phyloP scores from a whole-genome alignment of 257 asterid species.

The Solanum gandarillasii region DNA sequence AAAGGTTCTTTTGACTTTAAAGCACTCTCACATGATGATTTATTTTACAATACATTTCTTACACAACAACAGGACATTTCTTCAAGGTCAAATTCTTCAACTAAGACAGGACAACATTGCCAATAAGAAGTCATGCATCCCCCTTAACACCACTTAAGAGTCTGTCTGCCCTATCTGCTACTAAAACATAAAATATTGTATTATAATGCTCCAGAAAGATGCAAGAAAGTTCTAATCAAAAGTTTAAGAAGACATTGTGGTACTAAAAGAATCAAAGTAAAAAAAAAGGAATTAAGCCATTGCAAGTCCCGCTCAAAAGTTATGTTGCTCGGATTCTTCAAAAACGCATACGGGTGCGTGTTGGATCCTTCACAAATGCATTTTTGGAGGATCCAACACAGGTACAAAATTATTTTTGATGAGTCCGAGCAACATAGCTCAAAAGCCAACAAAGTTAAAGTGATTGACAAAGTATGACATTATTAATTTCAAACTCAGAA shows the following conservation, averaged over 20 bases:
- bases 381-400: neutral
- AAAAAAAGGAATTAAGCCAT: neutral
- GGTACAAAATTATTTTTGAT: neutral
- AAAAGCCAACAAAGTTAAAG: neutral
- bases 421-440: neutral
- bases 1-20: neutral
- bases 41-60: neutral
- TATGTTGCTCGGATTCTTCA: neutral
- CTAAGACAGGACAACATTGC: neutral
- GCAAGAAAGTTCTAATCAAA: neutral
- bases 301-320: neutral
- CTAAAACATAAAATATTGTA: neutral
- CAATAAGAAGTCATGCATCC: neutral
- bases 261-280: neutral
- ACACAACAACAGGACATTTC: neutral
- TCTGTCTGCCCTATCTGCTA: neutral
- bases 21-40: neutral
- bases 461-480: neutral
- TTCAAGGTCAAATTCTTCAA: neutral
- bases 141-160: neutral
- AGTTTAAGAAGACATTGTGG: neutral
- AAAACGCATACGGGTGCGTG: neutral
- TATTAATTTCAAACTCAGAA: neutral
- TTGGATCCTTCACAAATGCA: neutral
- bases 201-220: neutral